phyloP scores from a whole-genome alignment of 176 grass and related monocot species.

The Carex littledalei region DNA sequence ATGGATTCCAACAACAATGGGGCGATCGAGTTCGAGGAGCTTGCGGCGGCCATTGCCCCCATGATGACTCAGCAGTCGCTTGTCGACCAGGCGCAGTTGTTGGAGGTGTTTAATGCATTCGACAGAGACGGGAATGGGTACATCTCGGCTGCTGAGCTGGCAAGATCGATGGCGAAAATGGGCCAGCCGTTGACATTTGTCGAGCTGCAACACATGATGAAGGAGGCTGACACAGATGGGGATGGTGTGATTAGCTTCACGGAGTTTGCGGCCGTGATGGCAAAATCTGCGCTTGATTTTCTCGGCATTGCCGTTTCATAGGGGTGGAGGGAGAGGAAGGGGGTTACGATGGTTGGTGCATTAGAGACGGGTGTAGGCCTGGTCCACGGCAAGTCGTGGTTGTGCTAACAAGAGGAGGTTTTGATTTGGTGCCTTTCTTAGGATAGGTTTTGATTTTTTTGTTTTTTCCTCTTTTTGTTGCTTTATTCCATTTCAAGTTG shows the following conservation, averaged over 20 bases:
- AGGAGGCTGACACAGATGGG: slow-evolving; percentile 57
- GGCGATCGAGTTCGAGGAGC: slow-evolving; percentile 60
- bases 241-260: slow-evolving; percentile 71
- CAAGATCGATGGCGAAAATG: slow-evolving; percentile 52
- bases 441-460: slow-evolving; percentile 1
- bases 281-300: slow-evolving; percentile 69
- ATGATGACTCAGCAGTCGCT: slow-evolving; percentile 59
- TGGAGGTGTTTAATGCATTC: slow-evolving; percentile 67
- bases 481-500: background rate
- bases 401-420: background rate
- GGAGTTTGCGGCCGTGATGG: slow-evolving; percentile 65
- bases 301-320: slow-evolving; percentile 37
- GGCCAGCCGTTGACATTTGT: slow-evolving; percentile 70
- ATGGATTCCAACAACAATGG: slow-evolving; percentile 79
- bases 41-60: slow-evolving; percentile 57
- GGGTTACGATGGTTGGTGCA: background rate
- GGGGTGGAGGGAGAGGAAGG: background rate
- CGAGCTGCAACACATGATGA: slow-evolving; percentile 64
- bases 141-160: slow-evolving; percentile 67
- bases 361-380: slow-evolving; percentile 4
- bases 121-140: slow-evolving; percentile 67
- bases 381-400: background rate
- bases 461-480: background rate
- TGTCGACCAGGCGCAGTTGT: slow-evolving; percentile 55
- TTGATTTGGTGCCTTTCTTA: background rate